Percentiles rank a stretch among this genome's conserved stretches.
Evolutionary conservation across 305 asterid genomes (phyloP).

Genomic region (Withania somnifera): DNA sequence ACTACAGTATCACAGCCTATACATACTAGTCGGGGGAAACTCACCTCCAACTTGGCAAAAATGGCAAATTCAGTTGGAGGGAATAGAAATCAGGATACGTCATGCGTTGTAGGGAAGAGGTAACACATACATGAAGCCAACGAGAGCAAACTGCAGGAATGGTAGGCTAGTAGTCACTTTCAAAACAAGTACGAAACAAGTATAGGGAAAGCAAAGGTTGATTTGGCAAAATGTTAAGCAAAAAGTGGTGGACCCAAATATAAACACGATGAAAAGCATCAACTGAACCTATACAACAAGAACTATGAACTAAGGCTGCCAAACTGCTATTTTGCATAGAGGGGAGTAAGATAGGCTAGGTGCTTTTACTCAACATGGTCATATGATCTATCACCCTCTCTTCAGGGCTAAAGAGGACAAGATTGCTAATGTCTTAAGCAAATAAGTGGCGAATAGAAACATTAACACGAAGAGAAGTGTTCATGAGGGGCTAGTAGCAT

Average conservation of each 20-base stretch:
- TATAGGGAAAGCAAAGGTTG: neutral
- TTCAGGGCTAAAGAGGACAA: no score
- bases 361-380: no score
- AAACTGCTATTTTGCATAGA: no score
- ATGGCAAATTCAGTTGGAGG: neutral
- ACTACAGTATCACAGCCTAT: neutral
- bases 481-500: neutral
- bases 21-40: neutral
- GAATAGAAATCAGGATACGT: neutral
- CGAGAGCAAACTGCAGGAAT: neutral
- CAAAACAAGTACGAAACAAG: neutral
- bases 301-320: no score
- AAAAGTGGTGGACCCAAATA: no score
- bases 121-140: neutral
- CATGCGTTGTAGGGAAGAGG: neutral
- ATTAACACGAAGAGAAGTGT: no score
- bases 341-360: no score
- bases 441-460: neutral
- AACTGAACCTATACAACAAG: no score
- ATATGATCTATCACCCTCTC: no score
- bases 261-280: no score
- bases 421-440: neutral
- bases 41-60: neutral
- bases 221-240: neutral
- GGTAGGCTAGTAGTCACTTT: neutral